Conservation (phyloP, 2,329 filamentous ascomycete genomes). For the Talaromyces sp. region DNA sequence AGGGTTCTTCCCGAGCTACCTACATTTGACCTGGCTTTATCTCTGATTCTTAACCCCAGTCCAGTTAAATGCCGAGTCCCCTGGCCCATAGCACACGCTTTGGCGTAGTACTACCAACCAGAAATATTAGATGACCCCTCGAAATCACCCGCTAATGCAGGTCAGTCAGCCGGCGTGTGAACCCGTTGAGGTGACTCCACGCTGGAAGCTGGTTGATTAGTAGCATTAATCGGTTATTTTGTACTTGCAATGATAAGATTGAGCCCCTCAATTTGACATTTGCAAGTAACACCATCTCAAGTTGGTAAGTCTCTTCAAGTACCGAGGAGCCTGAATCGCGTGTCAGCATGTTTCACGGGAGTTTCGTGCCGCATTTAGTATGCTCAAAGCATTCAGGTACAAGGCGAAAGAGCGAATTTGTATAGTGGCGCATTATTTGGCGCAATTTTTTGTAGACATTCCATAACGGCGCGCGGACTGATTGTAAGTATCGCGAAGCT, state of each 20-base stretch:
- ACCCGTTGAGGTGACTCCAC: background rate
- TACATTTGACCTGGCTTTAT: background rate
- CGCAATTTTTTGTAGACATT: background rate
- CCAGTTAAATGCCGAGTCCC: background rate
- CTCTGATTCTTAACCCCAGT: background rate
- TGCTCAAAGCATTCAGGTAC: background rate
- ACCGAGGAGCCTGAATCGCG: background rate
- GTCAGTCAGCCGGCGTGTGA: background rate
- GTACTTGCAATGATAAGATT: background rate
- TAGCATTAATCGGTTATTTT: background rate
- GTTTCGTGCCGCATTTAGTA: background rate
- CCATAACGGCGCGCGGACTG: background rate
- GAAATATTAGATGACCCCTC: background rate
- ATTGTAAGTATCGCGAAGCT: background rate
- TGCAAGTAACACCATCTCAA: background rate
- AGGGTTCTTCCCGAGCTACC: background rate
- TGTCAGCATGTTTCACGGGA: background rate
- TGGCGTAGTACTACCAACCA: background rate
- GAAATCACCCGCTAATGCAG: slow-evolving; percentile 7
- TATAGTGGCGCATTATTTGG: background rate
- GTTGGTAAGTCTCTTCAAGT: no score
- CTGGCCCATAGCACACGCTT: background rate
- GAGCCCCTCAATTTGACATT: background rate
- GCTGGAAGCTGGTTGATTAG: background rate
- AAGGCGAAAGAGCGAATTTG: background rate